Conservation (phyloP, 768 basidiomycete genomes). For the Kwoniella sp. region DNA sequence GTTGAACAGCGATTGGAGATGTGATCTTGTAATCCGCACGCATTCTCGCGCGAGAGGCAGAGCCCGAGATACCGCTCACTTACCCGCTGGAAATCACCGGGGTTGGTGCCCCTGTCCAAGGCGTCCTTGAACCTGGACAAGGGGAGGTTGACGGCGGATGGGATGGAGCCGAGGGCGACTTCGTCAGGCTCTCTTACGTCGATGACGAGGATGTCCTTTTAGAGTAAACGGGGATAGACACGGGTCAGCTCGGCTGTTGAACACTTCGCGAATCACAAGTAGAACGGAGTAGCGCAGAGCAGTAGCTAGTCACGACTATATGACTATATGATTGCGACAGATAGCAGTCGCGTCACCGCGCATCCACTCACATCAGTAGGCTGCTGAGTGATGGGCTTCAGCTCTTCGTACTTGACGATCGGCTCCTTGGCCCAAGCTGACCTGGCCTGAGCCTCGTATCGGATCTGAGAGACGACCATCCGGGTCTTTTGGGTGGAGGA, state of each 20-base stretch:
- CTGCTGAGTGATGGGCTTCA: slow-evolving; percentile 76
- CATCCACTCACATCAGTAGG: slow-evolving; percentile 63
- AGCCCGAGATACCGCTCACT: slow-evolving; percentile 56
- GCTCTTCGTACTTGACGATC: slow-evolving; percentile 73
- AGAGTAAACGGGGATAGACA: no score
- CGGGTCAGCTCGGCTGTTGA: no score
- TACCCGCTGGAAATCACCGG: slow-evolving; percentile 52
- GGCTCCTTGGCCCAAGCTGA: slow-evolving; percentile 67
- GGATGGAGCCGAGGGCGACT: slow-evolving; percentile 87
- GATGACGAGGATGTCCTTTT: slow-evolving; percentile 52
- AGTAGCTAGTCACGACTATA: background rate
- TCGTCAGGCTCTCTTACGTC: slow-evolving; percentile 88
- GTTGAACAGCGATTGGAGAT: no score
- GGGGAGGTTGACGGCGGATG: slow-evolving; percentile 86
- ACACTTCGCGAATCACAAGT: no score
- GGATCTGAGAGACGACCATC: slow-evolving; percentile 16
- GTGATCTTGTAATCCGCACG: no score
- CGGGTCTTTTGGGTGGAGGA: slow-evolving; percentile 6
- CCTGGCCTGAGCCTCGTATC: slow-evolving; percentile 19
- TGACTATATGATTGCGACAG: no score
- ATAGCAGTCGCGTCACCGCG: background rate
- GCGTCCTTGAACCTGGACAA: slow-evolving; percentile 74
- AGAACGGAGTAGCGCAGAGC: no score
- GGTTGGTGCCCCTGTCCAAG: slow-evolving; percentile 61
- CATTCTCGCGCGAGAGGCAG: no score